These are phyloP conservation scores for Brassica carinata DNA, from an alignment of 345 rosid species.

Conservation along the genomic window DNA sequence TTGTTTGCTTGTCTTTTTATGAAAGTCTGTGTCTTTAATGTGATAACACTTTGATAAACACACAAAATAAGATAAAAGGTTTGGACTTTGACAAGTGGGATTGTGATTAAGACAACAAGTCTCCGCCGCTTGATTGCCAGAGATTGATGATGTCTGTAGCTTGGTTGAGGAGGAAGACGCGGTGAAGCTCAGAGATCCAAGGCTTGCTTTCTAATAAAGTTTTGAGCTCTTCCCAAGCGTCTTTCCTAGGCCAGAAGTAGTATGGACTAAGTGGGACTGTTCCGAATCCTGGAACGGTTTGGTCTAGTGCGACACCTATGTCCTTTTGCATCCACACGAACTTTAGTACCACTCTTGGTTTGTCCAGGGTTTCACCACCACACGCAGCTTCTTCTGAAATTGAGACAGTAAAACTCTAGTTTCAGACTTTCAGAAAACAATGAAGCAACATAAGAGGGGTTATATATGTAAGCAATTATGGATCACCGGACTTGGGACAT, in stretches of 20 bases:
- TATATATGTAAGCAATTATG: neutral
- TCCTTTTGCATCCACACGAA: constrained; percentile 87
- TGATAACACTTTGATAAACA: neutral
- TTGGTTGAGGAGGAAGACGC: constrained; percentile 76
- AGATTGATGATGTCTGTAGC: constrained; percentile 82
- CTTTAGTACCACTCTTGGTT: constrained; percentile 76
- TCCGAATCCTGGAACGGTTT: constrained; percentile 69
- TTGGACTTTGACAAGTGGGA: constrained; percentile 4
- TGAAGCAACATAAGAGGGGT: constrained; percentile 29
- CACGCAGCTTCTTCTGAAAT: constrained; percentile 62
- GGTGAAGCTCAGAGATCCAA: constrained; percentile 78
- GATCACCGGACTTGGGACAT: neutral
- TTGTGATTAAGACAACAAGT: constrained; percentile 29
- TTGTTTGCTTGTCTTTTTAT: neutral
- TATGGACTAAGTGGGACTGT: constrained; percentile 81
- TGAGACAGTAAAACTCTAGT: neutral
- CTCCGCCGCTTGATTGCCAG: constrained; percentile 68
- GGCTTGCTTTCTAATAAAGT: constrained; percentile 71
- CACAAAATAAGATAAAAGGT: constrained; percentile 1
- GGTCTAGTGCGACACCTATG: constrained; percentile 79
- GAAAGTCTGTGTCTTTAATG: neutral
- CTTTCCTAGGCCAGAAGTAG: constrained; percentile 87
- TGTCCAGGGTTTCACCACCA: constrained; percentile 79
- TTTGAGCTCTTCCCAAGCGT: constrained; percentile 92
- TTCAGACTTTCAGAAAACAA: neutral